These are phyloP conservation scores for Crithidia mellificae DNA, from an alignment of 208 protist genomes.

Conservation along the genomic window DNA sequence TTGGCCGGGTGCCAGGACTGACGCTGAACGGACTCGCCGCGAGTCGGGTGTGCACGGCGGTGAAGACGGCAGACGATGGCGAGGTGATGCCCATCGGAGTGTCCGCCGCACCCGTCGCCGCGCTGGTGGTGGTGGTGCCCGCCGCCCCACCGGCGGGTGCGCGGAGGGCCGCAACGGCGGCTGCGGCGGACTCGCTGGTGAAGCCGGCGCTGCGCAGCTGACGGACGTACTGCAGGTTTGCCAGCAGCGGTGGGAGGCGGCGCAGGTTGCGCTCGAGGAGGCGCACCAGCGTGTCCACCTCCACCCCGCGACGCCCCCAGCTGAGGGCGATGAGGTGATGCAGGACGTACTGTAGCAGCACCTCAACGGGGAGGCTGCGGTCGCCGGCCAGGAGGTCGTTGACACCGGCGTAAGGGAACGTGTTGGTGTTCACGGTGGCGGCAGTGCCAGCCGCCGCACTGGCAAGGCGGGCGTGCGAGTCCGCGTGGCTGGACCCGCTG, in stretches of 20 bases:
- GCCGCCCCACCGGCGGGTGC: constrained; percentile 4
- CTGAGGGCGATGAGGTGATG: constrained; percentile 71
- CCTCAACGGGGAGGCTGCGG: constrained; percentile 53
- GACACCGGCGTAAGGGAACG: constrained; percentile 5
- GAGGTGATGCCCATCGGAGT: background rate
- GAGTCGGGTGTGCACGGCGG: constrained; percentile 22
- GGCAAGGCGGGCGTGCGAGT: background rate
- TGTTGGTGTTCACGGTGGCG: background rate
- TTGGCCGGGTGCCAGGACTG: constrained; percentile 3
- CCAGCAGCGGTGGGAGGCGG: constrained; percentile 63
- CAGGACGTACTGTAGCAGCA: constrained; percentile 72
- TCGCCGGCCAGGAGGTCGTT: constrained; percentile 20
- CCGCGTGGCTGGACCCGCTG: background rate
- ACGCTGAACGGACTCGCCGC: constrained; percentile 1
- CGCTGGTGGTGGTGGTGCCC: background rate
- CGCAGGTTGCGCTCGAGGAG: constrained; percentile 81
- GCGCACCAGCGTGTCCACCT: constrained; percentile 63
- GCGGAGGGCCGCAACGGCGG: constrained; percentile 4
- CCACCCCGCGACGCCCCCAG: constrained; percentile 63
- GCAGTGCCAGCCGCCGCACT: background rate
- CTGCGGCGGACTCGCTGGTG: constrained; percentile 33
- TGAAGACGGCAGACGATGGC: constrained; percentile 10
- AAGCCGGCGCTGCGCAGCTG: constrained; percentile 38
- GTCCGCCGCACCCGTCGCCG: background rate
- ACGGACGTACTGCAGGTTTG: constrained; percentile 46